A percentile compares a stretch with the other conserved stretches of the same genome.
phyloP scores from a whole-genome alignment of 1,284 basidiomycete genomes.

The Schizopora paradoxa region DNA sequence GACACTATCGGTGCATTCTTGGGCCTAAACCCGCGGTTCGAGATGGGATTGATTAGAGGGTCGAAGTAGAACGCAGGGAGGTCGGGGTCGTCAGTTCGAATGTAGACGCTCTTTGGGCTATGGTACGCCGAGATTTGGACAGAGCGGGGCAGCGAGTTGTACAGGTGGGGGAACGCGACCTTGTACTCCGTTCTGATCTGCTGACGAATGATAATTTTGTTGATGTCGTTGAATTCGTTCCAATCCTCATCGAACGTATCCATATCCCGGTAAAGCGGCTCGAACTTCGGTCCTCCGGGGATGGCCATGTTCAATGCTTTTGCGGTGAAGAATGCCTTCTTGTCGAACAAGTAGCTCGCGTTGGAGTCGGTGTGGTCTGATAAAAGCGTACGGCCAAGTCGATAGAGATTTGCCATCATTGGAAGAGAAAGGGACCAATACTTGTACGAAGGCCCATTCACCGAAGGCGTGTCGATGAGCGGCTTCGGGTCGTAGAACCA shows the following conservation, averaged over 20 bases:
- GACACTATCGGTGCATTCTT: constrained; percentile 80
- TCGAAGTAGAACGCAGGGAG: constrained; percentile 99
- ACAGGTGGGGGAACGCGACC: constrained; percentile 98
- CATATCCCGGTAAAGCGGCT: constrained; percentile 92
- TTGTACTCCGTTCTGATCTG: constrained; percentile 99
- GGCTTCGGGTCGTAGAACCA: constrained; percentile 99
- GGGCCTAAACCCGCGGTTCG: constrained; percentile 76
- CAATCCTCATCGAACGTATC: constrained; percentile 98
- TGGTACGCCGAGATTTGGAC: constrained; percentile 93
- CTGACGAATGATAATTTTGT: constrained; percentile 99
- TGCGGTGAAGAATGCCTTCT: constrained; percentile 97
- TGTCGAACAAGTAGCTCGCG: constrained; percentile 92
- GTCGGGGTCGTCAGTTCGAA: constrained; percentile 98
- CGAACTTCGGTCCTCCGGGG: constrained; percentile 97
- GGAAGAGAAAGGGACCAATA: constrained; percentile 87
- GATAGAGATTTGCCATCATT: constrained; percentile 95
- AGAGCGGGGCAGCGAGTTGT: constrained; percentile 96
- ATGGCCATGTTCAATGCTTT: constrained; percentile 98
- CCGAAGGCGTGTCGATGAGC: constrained; percentile 78
- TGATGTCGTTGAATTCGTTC: constrained; percentile 99
- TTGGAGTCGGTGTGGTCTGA: constrained; percentile 92
- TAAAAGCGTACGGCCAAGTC: constrained; percentile 88
- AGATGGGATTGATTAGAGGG: constrained; percentile 95
- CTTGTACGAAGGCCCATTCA: constrained; percentile 92
- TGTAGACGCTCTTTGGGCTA: constrained; percentile 95